Conservation (phyloP, 2,329 filamentous ascomycete genomes). For the Cytospora chrysosperma region DNA sequence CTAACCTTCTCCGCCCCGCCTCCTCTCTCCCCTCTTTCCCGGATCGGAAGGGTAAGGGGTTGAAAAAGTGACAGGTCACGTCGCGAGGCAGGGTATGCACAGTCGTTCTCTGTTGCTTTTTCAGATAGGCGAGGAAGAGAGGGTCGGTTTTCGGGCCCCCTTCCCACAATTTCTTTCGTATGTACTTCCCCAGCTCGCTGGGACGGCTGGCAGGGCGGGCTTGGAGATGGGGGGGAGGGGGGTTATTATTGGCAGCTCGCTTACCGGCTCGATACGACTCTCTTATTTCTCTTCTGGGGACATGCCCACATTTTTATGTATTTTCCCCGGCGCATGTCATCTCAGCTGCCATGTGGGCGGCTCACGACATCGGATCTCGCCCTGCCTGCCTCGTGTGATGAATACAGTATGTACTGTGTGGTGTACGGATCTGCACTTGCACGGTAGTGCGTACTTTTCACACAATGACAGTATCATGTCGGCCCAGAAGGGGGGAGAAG, state of each 20-base stretch:
- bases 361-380: background rate
- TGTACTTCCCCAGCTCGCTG: background rate
- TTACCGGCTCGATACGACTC: background rate
- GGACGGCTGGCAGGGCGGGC: no score
- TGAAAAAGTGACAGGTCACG: background rate
- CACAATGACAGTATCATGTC: background rate
- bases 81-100: background rate
- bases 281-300: background rate
- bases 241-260: background rate
- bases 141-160: no score
- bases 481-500: conserved; percentile 12
- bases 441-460: no score
- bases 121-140: no score
- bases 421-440: background rate
- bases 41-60: no score
- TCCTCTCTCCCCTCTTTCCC: no score
- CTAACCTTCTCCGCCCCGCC: no score
- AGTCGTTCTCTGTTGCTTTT: background rate
- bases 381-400: background rate
- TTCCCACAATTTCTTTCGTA: background rate
- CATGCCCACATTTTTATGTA: background rate
- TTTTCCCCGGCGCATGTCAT: no score
- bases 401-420: no score
- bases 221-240: no score
- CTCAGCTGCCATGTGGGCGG: background rate